Evolutionary conservation across 164 flowering plant species (phyloP), one percentile per base, ranked within the genome.

Genomic region (Annona squamosa): DNA sequence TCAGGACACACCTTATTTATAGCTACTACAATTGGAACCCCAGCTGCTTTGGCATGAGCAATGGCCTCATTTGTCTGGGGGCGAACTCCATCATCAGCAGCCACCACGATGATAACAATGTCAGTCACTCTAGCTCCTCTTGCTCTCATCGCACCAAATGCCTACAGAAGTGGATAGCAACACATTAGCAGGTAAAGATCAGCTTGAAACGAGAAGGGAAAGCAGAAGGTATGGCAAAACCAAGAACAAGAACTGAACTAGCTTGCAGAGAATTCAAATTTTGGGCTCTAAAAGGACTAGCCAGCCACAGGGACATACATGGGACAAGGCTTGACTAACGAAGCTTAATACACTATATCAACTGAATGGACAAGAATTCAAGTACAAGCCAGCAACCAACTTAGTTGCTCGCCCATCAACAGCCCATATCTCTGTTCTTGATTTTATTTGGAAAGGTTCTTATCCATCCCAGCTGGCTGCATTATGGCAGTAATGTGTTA

Each of bases 141-240:
- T 79, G 97, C 98, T 77, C 98, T 92, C 97, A 94, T 94, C 43
- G 98, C 97, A 68, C 97, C 97, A 85, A 94, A 94, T 75, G 98
- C 98, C 97, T 94, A 74, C 61, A 65, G 19, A 64, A n/a, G 48
- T 12, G 7, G 61, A 26, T 52, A 52, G 59, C 9, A 52, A 10
- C 59, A 52, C 13, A 52, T 52, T 3, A 6, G 59, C 13, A 16
- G 13, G 13, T 13, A 52, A 52, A 52, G 2, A 7, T 52, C 9
- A 52, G 59, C 9, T 3, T 52, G 59, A 52, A 9, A 52, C 59
- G 13, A 0, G 37, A 26, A 26, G 37, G 37, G 37, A 26, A 0
- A 26, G 37, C 37, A 26, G 37, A 26, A 26, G 37, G 37, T 26
- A 26, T 26, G 37, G 37, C 37, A 26, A 26, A 26, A 26, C 37